These are phyloP conservation scores for Nemania serpens DNA, from an alignment of 2,329 filamentous ascomycete species.

Conservation along the genomic window DNA sequence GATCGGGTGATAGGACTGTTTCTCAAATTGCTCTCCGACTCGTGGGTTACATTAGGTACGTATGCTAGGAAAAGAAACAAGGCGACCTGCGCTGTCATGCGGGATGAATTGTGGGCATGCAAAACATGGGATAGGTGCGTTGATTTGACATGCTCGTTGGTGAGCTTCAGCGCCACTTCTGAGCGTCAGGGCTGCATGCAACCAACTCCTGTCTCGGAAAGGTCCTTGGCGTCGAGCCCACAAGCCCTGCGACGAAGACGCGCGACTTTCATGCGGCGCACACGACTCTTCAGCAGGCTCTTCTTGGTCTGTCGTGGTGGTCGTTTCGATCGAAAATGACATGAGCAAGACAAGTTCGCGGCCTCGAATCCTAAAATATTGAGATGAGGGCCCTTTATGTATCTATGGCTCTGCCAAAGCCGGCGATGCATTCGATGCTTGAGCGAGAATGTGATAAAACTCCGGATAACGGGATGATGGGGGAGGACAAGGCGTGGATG, in stretches of 20 bases:
- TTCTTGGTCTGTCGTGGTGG: not conserved
- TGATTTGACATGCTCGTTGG: constrained; percentile 16
- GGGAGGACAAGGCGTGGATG: constrained; percentile 3
- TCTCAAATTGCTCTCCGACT: not conserved
- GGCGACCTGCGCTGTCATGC: not conserved
- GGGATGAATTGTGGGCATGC: constrained; percentile 1
- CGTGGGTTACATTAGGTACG: not conserved
- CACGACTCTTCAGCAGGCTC: not conserved
- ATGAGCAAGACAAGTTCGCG: not conserved
- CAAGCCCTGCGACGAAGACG: constrained; percentile 1
- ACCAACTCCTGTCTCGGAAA: constrained; percentile 2
- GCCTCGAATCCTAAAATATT: not conserved
- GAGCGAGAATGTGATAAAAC: no score
- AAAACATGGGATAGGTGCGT: not conserved
- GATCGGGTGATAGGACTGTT: not conserved
- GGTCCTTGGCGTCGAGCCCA: not conserved
- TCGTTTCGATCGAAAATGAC: not conserved
- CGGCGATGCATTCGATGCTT: no score
- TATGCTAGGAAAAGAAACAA: not conserved
- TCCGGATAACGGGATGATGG: constrained; percentile 1
- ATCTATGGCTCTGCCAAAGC: no score
- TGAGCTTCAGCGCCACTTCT: not conserved
- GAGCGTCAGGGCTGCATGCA: constrained; percentile 8
- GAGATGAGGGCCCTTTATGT: not conserved
- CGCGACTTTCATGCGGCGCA: not conserved